A percentile compares a stretch with the other conserved stretches of the same genome.
phyloP scores from a whole-genome alignment of 75 land plant genomes.

The Cupressus sempervirens region DNA sequence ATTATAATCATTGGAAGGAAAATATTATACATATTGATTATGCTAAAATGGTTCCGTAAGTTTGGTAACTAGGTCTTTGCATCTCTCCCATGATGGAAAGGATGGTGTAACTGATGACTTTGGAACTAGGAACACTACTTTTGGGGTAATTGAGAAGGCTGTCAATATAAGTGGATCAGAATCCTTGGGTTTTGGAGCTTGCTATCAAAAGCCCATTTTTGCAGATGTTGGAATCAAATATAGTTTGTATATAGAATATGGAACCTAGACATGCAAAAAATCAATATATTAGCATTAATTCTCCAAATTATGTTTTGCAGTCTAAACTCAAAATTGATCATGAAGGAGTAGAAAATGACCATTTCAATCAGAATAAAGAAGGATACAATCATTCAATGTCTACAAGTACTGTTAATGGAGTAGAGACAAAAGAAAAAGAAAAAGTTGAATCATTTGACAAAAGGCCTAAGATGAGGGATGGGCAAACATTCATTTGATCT shows the following conservation, averaged over 20 bases:
- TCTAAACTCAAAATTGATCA: background rate
- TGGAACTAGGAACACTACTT: background rate
- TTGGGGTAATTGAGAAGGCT: background rate
- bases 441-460: background rate
- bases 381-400: background rate
- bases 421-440: background rate
- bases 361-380: background rate
- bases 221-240: background rate
- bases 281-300: background rate
- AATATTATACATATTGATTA: background rate
- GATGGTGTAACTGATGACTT: background rate
- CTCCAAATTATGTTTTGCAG: background rate
- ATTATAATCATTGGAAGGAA: too few relatives aligned
- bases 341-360: background rate
- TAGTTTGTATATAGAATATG: background rate
- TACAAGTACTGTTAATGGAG: background rate
- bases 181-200: background rate
- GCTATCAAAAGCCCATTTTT: background rate
- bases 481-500: too few relatives aligned
- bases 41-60: background rate
- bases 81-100: background rate
- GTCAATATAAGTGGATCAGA: background rate
- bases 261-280: background rate
- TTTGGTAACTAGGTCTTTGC: background rate
- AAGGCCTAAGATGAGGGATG: too few relatives aligned